These are phyloP conservation scores for Actinomortierella ambigua DNA, from an alignment of 371 early-diverging fungal species.

Conservation along the genomic window DNA sequence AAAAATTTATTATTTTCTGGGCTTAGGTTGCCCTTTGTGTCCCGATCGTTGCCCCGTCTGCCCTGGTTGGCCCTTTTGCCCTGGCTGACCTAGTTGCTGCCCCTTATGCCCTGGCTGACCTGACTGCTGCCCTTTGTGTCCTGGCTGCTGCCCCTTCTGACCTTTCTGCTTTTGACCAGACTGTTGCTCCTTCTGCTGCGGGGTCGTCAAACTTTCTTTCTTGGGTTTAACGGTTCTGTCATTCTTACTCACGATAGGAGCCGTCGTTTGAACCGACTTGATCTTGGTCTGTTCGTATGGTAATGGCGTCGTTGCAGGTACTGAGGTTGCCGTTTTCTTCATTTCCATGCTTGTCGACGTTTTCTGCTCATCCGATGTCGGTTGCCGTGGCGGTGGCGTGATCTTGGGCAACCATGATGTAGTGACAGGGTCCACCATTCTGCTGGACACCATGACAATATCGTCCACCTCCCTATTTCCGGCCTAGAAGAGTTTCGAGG, in stretches of 20 bases:
- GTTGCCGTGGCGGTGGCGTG: not conserved
- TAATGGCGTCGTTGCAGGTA: not conserved
- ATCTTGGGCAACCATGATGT: constrained; percentile 40
- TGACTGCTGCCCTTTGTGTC: too few relatives aligned
- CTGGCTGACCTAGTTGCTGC: constrained; percentile 5
- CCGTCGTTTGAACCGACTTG: constrained; percentile 22
- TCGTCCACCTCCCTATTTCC: constrained; percentile 16
- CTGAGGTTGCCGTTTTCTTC: not conserved
- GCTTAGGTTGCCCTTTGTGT: too few relatives aligned
- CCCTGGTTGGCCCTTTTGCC: not conserved
- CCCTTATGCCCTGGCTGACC: not conserved
- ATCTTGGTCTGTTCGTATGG: constrained; percentile 26
- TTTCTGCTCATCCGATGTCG: not conserved
- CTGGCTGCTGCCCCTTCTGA: constrained; percentile 9
- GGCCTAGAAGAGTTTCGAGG: constrained; percentile 1
- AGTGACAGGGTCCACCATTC: constrained; percentile 30
- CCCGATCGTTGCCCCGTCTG: constrained; percentile 7
- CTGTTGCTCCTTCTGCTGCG: constrained; percentile 11
- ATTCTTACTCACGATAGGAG: constrained; percentile 27
- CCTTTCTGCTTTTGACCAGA: not conserved
- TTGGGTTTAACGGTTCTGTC: not conserved
- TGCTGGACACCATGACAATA: constrained; percentile 20
- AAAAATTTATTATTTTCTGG: too few relatives aligned
- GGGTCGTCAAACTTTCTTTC: not conserved
- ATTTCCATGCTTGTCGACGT: not conserved